Percentiles rank a stretch among this genome's conserved stretches.
phyloP scores from a whole-genome alignment of 306 rosid species.

The Vigna hirtella region DNA sequence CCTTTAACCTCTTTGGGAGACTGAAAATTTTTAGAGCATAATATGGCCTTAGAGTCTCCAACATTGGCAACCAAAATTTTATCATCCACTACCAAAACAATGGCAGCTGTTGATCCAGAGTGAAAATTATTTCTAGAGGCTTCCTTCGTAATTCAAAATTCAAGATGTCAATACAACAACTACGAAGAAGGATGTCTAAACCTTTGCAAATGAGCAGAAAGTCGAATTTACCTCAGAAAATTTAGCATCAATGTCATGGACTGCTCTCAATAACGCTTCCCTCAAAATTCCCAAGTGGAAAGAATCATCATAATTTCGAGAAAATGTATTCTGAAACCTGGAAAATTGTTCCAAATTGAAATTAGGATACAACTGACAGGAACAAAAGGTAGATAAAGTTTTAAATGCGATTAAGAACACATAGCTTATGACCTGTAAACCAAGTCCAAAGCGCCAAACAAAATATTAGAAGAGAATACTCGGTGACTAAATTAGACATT shows the following conservation, averaged over 20 bases:
- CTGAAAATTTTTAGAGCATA: slow-evolving; percentile 84
- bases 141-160: slow-evolving; percentile 74
- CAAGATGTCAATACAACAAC: slow-evolving; percentile 51
- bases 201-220: slow-evolving; percentile 41
- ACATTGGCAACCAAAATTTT: slow-evolving; percentile 91
- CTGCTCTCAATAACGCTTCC: slow-evolving; percentile 91
- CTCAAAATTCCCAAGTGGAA: slow-evolving; percentile 89
- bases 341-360: slow-evolving; percentile 42
- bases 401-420: slow-evolving; percentile 5
- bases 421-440: slow-evolving; percentile 7
- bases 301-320: slow-evolving; percentile 68
- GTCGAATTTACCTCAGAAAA: slow-evolving; percentile 76
- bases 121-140: slow-evolving; percentile 66
- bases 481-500: neutral
- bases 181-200: neutral
- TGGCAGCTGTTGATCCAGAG: slow-evolving; percentile 90
- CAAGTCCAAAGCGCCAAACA: slow-evolving; percentile 22
- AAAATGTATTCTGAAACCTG: slow-evolving; percentile 74
- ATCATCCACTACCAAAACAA: slow-evolving; percentile 78
- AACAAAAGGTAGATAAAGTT: slow-evolving; percentile 19
- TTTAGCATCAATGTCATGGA: slow-evolving; percentile 80
- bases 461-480: slow-evolving; percentile 13
- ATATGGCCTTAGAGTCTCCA: slow-evolving; percentile 93
- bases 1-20: slow-evolving; percentile 91
- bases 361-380: slow-evolving; percentile 24